A percentile compares a stretch with the other conserved stretches of the same genome.
Conservation (phyloP, 176 grass and related monocot genomes). For the Lolium perenne region DNA sequence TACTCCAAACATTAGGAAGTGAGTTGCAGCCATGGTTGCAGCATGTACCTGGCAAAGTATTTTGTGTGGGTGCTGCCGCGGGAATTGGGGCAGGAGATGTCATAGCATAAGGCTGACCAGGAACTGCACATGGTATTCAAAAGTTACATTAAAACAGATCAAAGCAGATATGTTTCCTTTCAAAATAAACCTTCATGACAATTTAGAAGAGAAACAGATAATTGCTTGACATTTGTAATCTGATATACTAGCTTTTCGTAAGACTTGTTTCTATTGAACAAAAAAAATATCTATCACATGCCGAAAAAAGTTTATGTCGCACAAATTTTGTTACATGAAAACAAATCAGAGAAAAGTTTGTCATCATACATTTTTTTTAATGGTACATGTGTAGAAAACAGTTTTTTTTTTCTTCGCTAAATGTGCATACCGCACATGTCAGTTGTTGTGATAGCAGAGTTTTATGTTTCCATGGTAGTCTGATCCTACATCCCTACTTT, state of each 20-base stretch:
- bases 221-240: neutral
- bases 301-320: neutral
- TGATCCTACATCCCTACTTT: neutral
- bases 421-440: no score
- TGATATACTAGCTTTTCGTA: neutral
- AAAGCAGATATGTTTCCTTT: neutral
- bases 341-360: neutral
- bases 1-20: slow-evolving; percentile 21
- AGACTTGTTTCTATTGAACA: neutral
- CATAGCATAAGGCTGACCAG: slow-evolving; percentile 63
- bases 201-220: neutral
- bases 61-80: slow-evolving; percentile 58
- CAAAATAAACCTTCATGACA: neutral
- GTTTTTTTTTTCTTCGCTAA: no score
- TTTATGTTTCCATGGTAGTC: neutral
- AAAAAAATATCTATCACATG: neutral
- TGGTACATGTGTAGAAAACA: neutral
- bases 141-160: slow-evolving; percentile 17
- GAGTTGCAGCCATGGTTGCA: neutral
- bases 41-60: slow-evolving; percentile 64
- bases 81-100: slow-evolving; percentile 45
- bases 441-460: neutral
- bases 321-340: neutral
- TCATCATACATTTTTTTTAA: neutral
- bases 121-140: slow-evolving; percentile 59